These are phyloP conservation scores for Backusella circina DNA, from an alignment of 192 early-diverging fungal genomes.

Conservation along the genomic window DNA sequence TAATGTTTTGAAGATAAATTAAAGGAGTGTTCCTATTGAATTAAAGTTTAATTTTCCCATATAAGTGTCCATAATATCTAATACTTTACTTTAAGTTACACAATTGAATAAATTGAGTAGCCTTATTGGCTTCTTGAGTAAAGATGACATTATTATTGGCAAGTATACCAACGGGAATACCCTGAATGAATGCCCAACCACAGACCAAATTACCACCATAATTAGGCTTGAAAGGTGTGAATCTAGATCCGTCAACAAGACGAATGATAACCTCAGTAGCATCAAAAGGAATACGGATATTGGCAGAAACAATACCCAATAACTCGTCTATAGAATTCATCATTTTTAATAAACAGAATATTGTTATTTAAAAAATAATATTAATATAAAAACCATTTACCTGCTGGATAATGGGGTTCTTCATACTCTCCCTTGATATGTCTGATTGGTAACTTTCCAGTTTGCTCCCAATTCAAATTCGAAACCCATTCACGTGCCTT, in stretches of 20 bases:
- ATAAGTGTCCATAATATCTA: too few species aligned
- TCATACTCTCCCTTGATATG: constrained; percentile 48
- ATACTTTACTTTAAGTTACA: constrained; percentile 51
- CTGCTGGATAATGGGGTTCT: constrained; percentile 54
- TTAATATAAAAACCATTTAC: constrained; percentile 9
- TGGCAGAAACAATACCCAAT: constrained; percentile 60
- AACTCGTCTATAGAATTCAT: constrained; percentile 49
- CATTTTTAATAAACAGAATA: neutral
- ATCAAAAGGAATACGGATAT: constrained; percentile 63
- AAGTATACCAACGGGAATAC: constrained; percentile 63
- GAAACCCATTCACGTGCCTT: constrained; percentile 63
- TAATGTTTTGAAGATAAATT: constrained; percentile 64
- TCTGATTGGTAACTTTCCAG: constrained; percentile 42
- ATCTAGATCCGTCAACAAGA: constrained; percentile 63
- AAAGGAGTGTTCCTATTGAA: constrained; percentile 48
- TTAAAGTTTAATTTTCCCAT: neutral
- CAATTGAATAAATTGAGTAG: constrained; percentile 65
- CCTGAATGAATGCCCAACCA: constrained; percentile 64
- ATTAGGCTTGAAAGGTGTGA: constrained; percentile 60
- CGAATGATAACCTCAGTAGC: constrained; percentile 63
- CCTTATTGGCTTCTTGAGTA: constrained; percentile 63
- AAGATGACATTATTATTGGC: constrained; percentile 65
- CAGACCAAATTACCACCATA: constrained; percentile 62
- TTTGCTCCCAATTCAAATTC: constrained; percentile 53
- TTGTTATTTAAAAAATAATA: neutral